phyloP scores from a whole-genome alignment of 2,329 filamentous ascomycete species.

The Pestalotiopsis sp. region DNA sequence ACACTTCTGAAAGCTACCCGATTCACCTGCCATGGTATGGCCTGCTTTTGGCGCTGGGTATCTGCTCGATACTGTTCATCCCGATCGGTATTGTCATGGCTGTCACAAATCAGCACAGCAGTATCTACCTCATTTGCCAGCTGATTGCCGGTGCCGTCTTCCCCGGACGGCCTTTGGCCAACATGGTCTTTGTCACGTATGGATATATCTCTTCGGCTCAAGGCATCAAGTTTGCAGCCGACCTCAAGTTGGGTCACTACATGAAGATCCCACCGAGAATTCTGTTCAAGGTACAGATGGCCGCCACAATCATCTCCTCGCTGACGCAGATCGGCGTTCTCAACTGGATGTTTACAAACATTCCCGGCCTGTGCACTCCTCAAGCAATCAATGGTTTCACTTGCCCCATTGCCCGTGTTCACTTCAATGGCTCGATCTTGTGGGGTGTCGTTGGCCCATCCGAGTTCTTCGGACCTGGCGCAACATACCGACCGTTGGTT shows the following conservation, averaged over 20 bases:
- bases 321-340: constrained; percentile 82
- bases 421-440: constrained; percentile 88
- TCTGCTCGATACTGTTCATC: constrained; percentile 82
- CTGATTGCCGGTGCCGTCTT: constrained; percentile 82
- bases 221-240: constrained; percentile 85
- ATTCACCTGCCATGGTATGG: constrained; percentile 88
- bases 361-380: constrained; percentile 76
- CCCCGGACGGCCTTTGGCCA: constrained; percentile 82
- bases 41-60: constrained; percentile 74
- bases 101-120: constrained; percentile 86
- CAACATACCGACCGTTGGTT: constrained; percentile 75
- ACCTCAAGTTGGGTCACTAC: constrained; percentile 85
- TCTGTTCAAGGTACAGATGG: constrained; percentile 77
- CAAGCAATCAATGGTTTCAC: constrained; percentile 85
- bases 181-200: constrained; percentile 93
- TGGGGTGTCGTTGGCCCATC: constrained; percentile 86
- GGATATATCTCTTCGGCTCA: constrained; percentile 88
- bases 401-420: constrained; percentile 83
- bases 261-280: constrained; percentile 86
- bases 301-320: constrained; percentile 75
- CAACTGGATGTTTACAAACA: constrained; percentile 87
- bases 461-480: constrained; percentile 78
- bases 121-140: constrained; percentile 85
- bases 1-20: constrained; percentile 62
- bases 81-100: constrained; percentile 93